Evolutionary conservation across 2,329 filamentous ascomycete genomes (phyloP).

Genomic region (Neonectria magnoliae): DNA sequence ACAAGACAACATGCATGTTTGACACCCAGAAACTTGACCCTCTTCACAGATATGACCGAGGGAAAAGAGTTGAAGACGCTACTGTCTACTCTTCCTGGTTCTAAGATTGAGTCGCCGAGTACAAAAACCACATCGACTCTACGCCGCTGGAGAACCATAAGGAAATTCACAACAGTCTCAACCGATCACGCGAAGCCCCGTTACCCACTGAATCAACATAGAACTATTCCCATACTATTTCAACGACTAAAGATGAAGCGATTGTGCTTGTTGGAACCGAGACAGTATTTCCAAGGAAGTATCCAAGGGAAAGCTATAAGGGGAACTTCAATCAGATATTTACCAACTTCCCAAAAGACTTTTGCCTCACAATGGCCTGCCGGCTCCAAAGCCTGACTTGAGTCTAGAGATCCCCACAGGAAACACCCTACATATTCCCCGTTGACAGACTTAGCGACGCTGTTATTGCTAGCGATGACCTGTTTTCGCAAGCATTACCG

Average conservation of each 20-base stretch:
- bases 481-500: conserved; percentile 36
- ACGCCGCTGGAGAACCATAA: background rate
- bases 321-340: conserved; percentile 23
- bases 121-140: background rate
- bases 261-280: background rate
- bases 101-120: too few relatives aligned
- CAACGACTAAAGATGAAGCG: background rate
- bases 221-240: background rate
- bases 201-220: background rate
- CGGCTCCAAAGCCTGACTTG: conserved; percentile 36
- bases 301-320: background rate
- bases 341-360: conserved; percentile 35
- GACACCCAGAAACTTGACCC: too few relatives aligned
- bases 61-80: too few relatives aligned
- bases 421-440: conserved; percentile 19
- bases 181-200: background rate
- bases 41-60: too few relatives aligned
- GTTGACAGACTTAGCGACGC: conserved; percentile 28
- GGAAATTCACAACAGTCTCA: background rate
- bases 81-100: too few relatives aligned
- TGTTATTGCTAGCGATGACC: conserved; percentile 30
- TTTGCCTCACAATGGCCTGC: conserved; percentile 41
- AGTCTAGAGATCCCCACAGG: conserved; percentile 36
- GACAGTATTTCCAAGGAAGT: background rate
- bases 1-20: too few relatives aligned